Percentiles rank a stretch among this genome's conserved stretches.
phyloP scores from a whole-genome alignment of 1,139 yeast genomes.

The Taphrina deformans region DNA sequence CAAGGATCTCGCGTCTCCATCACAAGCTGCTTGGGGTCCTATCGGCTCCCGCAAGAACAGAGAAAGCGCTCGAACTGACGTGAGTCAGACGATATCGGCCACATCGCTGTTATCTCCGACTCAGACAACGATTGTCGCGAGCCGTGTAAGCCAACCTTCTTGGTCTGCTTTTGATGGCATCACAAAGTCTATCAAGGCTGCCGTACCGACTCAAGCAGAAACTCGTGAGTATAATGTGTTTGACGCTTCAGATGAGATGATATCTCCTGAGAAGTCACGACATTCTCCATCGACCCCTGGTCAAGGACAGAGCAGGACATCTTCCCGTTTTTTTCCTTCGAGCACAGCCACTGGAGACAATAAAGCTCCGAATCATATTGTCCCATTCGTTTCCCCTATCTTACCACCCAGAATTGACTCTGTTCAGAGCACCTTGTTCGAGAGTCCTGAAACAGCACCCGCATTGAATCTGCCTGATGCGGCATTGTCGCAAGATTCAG shows the following conservation, averaged over 20 bases:
- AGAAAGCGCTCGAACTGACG: not conserved
- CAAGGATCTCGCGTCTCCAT: not conserved
- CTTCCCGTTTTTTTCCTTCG: constrained; percentile 28
- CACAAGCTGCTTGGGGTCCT: constrained; percentile 25
- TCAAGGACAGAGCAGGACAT: constrained; percentile 18
- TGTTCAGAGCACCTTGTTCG: not conserved
- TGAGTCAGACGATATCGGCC: not conserved
- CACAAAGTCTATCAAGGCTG: not conserved
- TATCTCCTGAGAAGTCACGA: not conserved
- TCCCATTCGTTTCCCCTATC: constrained; percentile 11
- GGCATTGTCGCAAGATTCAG: not conserved
- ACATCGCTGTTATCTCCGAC: not conserved
- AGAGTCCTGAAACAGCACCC: not conserved
- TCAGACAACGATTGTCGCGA: not conserved
- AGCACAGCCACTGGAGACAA: not conserved
- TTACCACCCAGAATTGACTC: constrained; percentile 11
- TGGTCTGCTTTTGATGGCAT: constrained; percentile 19
- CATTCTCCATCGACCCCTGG: constrained; percentile 23
- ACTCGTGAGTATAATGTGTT: constrained; percentile 5
- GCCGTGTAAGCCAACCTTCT: not conserved
- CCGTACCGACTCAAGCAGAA: not conserved
- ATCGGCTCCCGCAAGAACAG: constrained; percentile 19
- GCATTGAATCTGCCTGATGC: not conserved
- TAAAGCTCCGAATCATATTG: not conserved
- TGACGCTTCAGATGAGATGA: constrained; percentile 1